Percentiles rank a stretch among this genome's conserved stretches.
These are phyloP conservation scores for Hura crepitans DNA, from an alignment of 441 rosid genomes.

Conservation along the genomic window DNA sequence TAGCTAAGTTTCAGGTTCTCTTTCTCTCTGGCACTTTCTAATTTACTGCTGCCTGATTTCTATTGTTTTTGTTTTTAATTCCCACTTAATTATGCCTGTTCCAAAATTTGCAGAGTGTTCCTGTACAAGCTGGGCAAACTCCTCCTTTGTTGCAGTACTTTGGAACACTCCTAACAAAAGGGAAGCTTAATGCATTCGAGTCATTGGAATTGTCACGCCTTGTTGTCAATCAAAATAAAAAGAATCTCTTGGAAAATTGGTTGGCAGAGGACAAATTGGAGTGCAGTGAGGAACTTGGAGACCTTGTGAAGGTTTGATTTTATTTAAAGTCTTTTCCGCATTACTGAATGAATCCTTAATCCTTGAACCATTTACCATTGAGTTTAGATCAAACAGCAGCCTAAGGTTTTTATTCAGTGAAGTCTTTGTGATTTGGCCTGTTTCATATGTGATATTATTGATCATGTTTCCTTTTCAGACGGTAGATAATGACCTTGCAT, in stretches of 20 bases:
- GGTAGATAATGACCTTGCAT: slow-evolving; percentile 98
- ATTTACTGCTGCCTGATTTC: neutral
- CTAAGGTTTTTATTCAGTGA: neutral
- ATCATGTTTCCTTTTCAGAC: slow-evolving; percentile 52
- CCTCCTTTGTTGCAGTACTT: slow-evolving; percentile 98
- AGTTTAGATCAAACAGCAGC: neutral
- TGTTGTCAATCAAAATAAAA: slow-evolving; percentile 98
- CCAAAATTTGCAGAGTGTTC: slow-evolving; percentile 75
- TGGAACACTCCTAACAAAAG: slow-evolving; percentile 93
- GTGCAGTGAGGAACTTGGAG: slow-evolving; percentile 99
- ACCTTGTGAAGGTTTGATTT: slow-evolving; percentile 88
- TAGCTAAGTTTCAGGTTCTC: slow-evolving; percentile 93
- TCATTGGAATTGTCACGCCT: slow-evolving; percentile 97
- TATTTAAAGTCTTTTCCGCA: neutral
- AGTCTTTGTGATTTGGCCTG: neutral
- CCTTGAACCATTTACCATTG: neutral
- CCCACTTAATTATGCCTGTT: slow-evolving; percentile 7
- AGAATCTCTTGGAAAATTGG: slow-evolving; percentile 97
- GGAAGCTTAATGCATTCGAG: slow-evolving; percentile 96
- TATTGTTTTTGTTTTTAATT: neutral
- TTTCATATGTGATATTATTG: neutral
- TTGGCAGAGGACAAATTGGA: slow-evolving; percentile 98
- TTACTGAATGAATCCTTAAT: neutral
- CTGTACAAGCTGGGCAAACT: slow-evolving; percentile 98
- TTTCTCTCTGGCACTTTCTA: neutral